A percentile compares a stretch with the other conserved stretches of the same genome.
phyloP scores from a whole-genome alignment of 1,284 basidiomycete genomes.

The Psilocybe mexicana region DNA sequence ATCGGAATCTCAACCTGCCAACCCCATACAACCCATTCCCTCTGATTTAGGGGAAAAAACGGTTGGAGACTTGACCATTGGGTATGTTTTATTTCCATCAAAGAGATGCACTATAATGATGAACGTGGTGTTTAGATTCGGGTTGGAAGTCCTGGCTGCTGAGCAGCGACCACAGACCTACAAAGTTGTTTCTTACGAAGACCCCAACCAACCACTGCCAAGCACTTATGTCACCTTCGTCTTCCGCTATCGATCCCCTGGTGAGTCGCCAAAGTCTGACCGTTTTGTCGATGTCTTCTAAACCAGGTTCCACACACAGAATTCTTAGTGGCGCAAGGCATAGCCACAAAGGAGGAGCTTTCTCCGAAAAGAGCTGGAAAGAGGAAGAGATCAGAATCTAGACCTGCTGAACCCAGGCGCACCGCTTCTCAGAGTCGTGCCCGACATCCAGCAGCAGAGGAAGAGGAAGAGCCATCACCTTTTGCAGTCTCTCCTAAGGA shows the following conservation, averaged over 20 bases:
- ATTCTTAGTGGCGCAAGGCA: constrained; percentile 46
- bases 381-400: neutral
- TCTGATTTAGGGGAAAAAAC: constrained; percentile 31
- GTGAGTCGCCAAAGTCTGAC: constrained; percentile 30
- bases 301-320: constrained; percentile 26
- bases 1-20: constrained; percentile 39
- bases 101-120: neutral
- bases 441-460: neutral
- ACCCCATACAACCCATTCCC: constrained; percentile 18
- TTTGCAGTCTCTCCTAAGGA: neutral
- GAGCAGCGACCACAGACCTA: constrained; percentile 50
- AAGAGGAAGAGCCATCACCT: neutral
- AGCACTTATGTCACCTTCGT: constrained; percentile 58
- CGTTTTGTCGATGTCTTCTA: neutral
- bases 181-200: constrained; percentile 47
- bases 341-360: constrained; percentile 22
- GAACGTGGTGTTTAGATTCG: constrained; percentile 39
- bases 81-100: constrained; percentile 32
- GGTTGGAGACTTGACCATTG: constrained; percentile 39
- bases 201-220: constrained; percentile 28
- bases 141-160: constrained; percentile 37
- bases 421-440: neutral
- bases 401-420: neutral
- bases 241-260: constrained; percentile 55
- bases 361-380: constrained; percentile 24